Base-by-base conservation (phyloP, 352 stramenopile genomes). In the Aphanomyces astaci region DNA sequence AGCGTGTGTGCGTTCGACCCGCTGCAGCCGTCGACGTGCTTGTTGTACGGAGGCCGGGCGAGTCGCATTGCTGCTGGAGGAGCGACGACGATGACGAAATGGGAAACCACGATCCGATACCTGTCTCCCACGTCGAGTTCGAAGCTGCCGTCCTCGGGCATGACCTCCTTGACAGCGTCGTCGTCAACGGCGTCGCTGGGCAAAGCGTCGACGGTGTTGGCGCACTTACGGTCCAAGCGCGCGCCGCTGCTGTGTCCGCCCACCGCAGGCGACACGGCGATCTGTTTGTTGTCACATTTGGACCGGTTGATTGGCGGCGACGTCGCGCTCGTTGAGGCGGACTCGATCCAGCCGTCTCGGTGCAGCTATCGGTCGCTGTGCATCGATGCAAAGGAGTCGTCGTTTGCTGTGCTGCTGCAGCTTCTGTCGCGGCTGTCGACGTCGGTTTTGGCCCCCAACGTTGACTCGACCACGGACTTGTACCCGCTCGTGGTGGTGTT, bases 211-310 rank as follows among this genome's bases (percentile, higher is more conserved):
- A 68, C 39, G 3, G 43, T 68, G 9, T 43, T 68, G 19, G 46
- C 62, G n/a, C 5, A 19, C 2, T 30, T 68, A 2, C 62, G 62
- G 3, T n/a, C 43, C 13, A 45, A 68, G 40, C 10, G 68, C 63
- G 72, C 64, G 24, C 70, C n/a, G 28, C 76, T 86, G 53, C 76
- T 85, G 28, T 92, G 84, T 62, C 36, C 76, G 0, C 70, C 73
- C 24, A 71, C 86, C 31, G 67, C 82, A 4, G 40, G 82, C 1
- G 84, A 94, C 66, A 84, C 82, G 0, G 82, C 75, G 5, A 79
- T 90, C 43, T 95, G 85, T 33, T 64, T 95, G 46, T 56, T 95
- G 3, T 79, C 85, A 28, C 85, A 95, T 62, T 63, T 95, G 22
- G 85, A 95, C 65, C 77, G 87, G 13, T 77, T 95, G 3, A 78